Evolutionary conservation across 2,329 filamentous ascomycete species (phyloP), one percentile per base, ranked within the genome.

Genomic region (Amylocarpus encephaloides): DNA sequence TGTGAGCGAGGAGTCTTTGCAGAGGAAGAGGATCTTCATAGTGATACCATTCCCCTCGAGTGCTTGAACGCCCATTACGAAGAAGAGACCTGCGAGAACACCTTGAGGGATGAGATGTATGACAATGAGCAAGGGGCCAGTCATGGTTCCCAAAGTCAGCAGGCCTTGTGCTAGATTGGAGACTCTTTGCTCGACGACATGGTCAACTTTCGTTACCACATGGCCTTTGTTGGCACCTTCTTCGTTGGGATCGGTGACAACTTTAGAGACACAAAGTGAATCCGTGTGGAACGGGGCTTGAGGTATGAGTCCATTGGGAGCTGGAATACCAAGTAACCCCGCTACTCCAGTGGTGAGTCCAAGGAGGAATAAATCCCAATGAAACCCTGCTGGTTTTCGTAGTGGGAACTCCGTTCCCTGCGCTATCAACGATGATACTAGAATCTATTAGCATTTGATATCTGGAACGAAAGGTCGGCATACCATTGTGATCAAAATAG

Each of bases 401-500:
- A 92, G 79, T 1, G 87, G 87, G 55, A 89, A 92, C 62, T 92
- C 86, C 54, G 85, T 90, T 44, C 86, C 88, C 64, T 92, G 87
- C 10, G 86, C 85, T 48, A 91, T 91, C 29, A 92, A 77, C 5
- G 86, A 89, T 0, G 86, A 91, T 1, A 91, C 86, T 87, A 53
- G 13, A 16, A 34, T 30, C 42, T 18, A 3, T 35, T 15, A 36
- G 29, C 18, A 35, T n/a, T 22, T 18, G 26, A 39, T 29, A n/a
- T 12, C 33, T 18, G 10, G 9, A 26, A 34, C 39, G n/a, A 6
- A 32, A 43, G 34, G 41, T 7, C 35, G 3, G 43, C 71, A 54
- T 71, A 87, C 85, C 85, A 59, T 93, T 94, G 63, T 94, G 89
- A 63, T 94, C 89, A 65, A 93, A 94, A 72, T 86, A 94, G 65